These are phyloP conservation scores for Fusarium sp. DNA, from an alignment of 2,329 filamentous ascomycete genomes.

Conservation along the genomic window DNA sequence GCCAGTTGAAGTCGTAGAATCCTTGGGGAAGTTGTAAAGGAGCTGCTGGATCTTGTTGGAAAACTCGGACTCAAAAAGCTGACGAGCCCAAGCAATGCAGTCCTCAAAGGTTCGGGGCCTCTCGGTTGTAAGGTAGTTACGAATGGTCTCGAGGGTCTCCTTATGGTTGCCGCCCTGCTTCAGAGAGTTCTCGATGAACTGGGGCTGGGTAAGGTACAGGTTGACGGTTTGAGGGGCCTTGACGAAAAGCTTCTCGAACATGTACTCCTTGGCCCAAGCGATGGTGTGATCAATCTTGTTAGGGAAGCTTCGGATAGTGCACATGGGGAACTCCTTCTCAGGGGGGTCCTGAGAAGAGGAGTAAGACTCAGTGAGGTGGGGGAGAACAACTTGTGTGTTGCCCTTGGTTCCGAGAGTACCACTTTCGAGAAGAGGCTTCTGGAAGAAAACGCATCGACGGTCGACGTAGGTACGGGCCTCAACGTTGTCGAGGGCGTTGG, in stretches of 20 bases:
- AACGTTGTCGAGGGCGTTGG: slow-evolving; percentile 97
- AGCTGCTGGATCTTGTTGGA: slow-evolving; percentile 97
- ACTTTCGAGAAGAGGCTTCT: slow-evolving; percentile 94
- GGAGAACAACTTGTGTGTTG: slow-evolving; percentile 96
- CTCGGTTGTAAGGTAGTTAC: slow-evolving; percentile 89
- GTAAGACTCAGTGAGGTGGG: slow-evolving; percentile 93
- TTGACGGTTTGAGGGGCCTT: slow-evolving; percentile 95
- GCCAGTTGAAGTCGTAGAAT: slow-evolving; percentile 86
- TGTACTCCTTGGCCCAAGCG: slow-evolving; percentile 90
- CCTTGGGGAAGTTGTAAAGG: slow-evolving; percentile 96
- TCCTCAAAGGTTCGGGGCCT: slow-evolving; percentile 94
- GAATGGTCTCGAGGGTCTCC: slow-evolving; percentile 88
- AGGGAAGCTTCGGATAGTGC: slow-evolving; percentile 94
- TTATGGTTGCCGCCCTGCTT: slow-evolving; percentile 97
- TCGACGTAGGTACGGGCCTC: slow-evolving; percentile 97
- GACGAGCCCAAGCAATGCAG: slow-evolving; percentile 94
- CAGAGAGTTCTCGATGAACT: slow-evolving; percentile 86
- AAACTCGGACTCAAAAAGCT: slow-evolving; percentile 95
- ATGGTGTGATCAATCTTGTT: slow-evolving; percentile 99
- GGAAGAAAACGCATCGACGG: slow-evolving; percentile 96
- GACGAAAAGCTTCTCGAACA: slow-evolving; percentile 94
- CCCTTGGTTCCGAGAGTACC: slow-evolving; percentile 99
- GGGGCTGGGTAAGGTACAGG: slow-evolving; percentile 88
- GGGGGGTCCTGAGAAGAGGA: slow-evolving; percentile 94
- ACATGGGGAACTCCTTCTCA: slow-evolving; percentile 99